Percentiles rank a stretch among this genome's conserved stretches.
Evolutionary conservation across 352 stramenopile species (phyloP).

Genomic region (Pythium aristosporum): DNA sequence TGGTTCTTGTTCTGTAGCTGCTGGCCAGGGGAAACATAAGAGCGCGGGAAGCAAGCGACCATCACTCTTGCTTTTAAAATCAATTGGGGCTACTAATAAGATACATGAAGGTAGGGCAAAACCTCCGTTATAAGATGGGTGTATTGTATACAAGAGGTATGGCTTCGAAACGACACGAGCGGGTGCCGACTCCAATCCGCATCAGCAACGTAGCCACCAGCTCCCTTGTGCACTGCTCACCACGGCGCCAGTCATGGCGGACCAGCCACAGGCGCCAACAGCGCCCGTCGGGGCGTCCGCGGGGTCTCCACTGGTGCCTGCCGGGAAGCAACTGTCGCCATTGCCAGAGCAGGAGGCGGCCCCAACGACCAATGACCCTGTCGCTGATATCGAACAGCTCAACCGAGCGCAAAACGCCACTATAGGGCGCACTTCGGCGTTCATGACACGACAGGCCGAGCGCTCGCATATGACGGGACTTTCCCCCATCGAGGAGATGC

Average conservation of each 20-base stretch:
- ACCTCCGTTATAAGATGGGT: slow-evolving; percentile 9
- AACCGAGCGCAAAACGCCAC: background rate
- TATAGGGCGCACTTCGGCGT: slow-evolving; percentile 39
- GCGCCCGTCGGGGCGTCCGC: background rate
- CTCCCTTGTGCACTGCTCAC: background rate
- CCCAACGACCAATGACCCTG: background rate
- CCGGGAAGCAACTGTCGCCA: background rate
- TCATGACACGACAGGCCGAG: slow-evolving; percentile 77
- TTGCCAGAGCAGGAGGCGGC: background rate
- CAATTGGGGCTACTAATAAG: background rate
- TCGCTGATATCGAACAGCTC: slow-evolving; percentile 8
- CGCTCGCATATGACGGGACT: slow-evolving; percentile 66
- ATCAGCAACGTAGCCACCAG: no score
- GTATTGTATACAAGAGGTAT: slow-evolving; percentile 8
- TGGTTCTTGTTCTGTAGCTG: background rate
- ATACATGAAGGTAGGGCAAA: background rate
- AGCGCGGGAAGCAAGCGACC: slow-evolving; percentile 20
- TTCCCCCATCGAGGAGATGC: slow-evolving; percentile 86
- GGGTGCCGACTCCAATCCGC: no score
- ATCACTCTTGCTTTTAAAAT: slow-evolving; percentile 28
- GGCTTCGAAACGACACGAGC: slow-evolving; percentile 2
- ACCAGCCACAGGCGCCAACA: background rate
- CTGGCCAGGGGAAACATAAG: background rate
- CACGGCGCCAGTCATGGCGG: background rate
- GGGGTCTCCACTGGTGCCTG: background rate